These are phyloP conservation scores for Ophiocordyceps sinensis DNA, from an alignment of 2,329 filamentous ascomycete species.

Conservation along the genomic window DNA sequence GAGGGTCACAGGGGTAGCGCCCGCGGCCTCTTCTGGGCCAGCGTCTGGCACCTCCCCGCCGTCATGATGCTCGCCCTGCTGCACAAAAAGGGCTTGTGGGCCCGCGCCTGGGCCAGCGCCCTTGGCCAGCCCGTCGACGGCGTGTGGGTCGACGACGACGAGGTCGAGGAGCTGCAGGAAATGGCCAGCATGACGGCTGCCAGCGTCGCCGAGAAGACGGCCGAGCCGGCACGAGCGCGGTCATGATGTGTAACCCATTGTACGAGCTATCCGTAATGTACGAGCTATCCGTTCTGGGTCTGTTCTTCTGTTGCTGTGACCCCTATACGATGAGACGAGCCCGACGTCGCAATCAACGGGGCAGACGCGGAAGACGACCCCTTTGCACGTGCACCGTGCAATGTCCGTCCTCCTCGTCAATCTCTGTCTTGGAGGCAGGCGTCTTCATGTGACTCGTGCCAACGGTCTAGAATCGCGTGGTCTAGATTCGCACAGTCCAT, in stretches of 20 bases:
- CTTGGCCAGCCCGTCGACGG: conserved; percentile 45
- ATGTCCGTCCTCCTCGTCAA: no score
- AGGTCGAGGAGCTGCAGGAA: conserved; percentile 34
- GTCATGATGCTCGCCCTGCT: conserved; percentile 80
- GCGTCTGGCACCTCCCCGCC: conserved; percentile 87
- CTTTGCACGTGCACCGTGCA: no score
- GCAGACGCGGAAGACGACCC: no score
- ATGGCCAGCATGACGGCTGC: conserved; percentile 21
- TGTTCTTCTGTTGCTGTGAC: background rate
- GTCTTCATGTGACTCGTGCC: no score
- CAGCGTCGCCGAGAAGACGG: background rate
- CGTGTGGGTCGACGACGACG: conserved; percentile 34
- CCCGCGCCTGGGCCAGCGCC: conserved; percentile 59
- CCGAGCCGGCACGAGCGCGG: background rate
- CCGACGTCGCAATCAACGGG: no score
- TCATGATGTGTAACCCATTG: background rate
- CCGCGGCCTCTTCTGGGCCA: conserved; percentile 85
- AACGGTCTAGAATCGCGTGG: no score
- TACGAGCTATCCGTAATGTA: background rate
- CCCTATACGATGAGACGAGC: no score
- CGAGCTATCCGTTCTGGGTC: background rate
- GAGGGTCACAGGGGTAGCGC: conserved; percentile 71
- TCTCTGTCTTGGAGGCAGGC: no score
- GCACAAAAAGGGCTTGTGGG: conserved; percentile 89
- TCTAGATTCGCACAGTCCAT: no score